Base-by-base conservation (phyloP, 345 rosid genomes). In the Excoecaria agallocha region DNA sequence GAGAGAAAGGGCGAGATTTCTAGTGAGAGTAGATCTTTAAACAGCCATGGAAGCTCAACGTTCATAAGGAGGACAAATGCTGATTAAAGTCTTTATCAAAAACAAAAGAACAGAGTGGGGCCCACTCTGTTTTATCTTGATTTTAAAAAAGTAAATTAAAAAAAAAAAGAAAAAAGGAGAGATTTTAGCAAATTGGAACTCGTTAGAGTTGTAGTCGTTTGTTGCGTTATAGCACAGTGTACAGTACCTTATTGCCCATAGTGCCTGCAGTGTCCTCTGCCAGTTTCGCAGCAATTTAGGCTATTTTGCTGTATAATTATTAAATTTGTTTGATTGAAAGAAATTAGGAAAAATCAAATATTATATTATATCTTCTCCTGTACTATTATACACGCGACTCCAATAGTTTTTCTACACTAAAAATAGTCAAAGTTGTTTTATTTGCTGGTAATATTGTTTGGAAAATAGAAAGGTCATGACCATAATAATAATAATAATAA, bases 51-150 rank as follows among this genome's bases (percentile, higher is more conserved):
- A 24, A 59, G 63, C 13, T 59, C 49, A 76, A 71, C 39, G 50
- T 38, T 5, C 12, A 17, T 35, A 61, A 61, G 65, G 66, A 20
- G 71, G 65, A 71, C 75, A 16, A 71, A 72, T 64, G 71, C 66
- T 72, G 69, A 79, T 69, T 78, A 55, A 78, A 65, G 74, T 68
- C 79, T 78, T 72, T 67, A 68, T 59, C 30, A 30, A 30, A 30
- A 51, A n/a, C n/a, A 83, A 83, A 70, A 72, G 70, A 68, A 39
- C 11, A 49, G 8, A 6, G 71, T 77, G 84, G 90, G 89, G 3
- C 84, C 87, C 74, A 8, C 56, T 61, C 37, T 61, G 12, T 16
- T 16, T 16, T 12, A 20, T 52, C 39, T 46, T 55, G 0, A 37
- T 45, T 30, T 10, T 25, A 56, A 16, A 41, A 70, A 52, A 37